Conservation (phyloP, 2,329 filamentous ascomycete species). For the Clonostachys byssicola region DNA sequence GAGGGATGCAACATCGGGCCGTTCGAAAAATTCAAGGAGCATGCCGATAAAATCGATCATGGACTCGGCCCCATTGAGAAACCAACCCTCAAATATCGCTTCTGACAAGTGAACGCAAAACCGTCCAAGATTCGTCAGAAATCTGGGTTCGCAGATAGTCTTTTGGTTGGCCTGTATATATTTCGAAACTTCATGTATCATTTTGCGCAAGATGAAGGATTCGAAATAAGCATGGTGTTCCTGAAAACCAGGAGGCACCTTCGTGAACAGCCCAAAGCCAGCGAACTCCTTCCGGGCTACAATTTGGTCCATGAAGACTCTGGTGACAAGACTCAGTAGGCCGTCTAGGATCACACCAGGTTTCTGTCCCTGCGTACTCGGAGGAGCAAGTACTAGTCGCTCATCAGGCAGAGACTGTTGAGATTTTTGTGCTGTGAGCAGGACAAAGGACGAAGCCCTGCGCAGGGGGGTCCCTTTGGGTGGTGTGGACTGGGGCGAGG, state of each 20-base stretch:
- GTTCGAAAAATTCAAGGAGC: constrained; percentile 82
- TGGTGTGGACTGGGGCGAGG: constrained; percentile 39
- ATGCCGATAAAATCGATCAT: constrained; percentile 84
- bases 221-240: constrained; percentile 96
- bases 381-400: not conserved
- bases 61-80: constrained; percentile 79
- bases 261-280: constrained; percentile 80
- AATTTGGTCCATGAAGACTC: constrained; percentile 81
- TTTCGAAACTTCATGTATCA: constrained; percentile 66
- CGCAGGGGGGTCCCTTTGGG: constrained; percentile 59
- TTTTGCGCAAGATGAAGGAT: constrained; percentile 77
- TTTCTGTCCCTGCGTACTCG: constrained; percentile 16
- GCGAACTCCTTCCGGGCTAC: constrained; percentile 85
- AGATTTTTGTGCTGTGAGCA: constrained; percentile 69
- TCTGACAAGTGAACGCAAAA: constrained; percentile 81
- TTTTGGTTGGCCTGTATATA: constrained; percentile 69
- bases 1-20: constrained; percentile 72
- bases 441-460: constrained; percentile 85
- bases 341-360: constrained; percentile 63
- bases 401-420: constrained; percentile 29
- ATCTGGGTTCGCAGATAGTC: constrained; percentile 72
- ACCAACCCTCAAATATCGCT: constrained; percentile 94
- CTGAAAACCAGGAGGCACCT: constrained; percentile 86
- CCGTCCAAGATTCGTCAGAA: constrained; percentile 81
- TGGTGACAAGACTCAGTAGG: constrained; percentile 72